phyloP scores from a whole-genome alignment of 2,329 filamentous ascomycete genomes.

The Cladosporium colombiae region DNA sequence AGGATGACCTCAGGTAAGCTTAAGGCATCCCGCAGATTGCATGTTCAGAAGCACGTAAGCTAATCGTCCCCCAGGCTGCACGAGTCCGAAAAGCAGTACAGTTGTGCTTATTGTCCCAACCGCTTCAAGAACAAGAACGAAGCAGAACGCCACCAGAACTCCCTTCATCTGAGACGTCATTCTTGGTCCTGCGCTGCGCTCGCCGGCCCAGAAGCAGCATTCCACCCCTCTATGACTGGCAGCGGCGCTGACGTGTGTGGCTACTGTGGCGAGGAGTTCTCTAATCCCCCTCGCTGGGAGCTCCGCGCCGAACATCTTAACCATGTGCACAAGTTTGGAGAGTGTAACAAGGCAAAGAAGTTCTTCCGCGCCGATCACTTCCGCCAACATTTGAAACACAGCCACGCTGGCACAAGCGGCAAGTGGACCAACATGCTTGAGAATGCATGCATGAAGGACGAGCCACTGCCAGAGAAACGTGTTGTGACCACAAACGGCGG shows the following conservation, averaged over 20 bases:
- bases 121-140: constrained; percentile 99
- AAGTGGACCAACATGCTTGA: constrained; percentile 99
- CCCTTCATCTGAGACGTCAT: constrained; percentile 84
- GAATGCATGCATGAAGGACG: constrained; percentile 94
- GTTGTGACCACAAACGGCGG: constrained; percentile 13
- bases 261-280: constrained; percentile 92
- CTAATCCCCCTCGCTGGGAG: constrained; percentile 87
- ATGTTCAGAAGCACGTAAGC: constrained; percentile 24
- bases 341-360: constrained; percentile 98
- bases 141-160: constrained; percentile 93
- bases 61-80: constrained; percentile 62
- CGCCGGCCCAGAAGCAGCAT: constrained; percentile 71
- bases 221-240: constrained; percentile 65
- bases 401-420: constrained; percentile 90
- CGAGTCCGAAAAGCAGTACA: constrained; percentile 94
- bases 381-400: constrained; percentile 96
- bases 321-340: constrained; percentile 90
- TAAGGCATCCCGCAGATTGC: constrained; percentile 14
- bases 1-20: constrained; percentile 78
- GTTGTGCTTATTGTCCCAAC: constrained; percentile 88
- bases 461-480: constrained; percentile 58
- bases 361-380: constrained; percentile 98
- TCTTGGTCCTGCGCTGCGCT: constrained; percentile 97
- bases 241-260: constrained; percentile 76
- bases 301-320: constrained; percentile 82